These are phyloP conservation scores for Sindora glabra DNA, from an alignment of 306 rosid genomes.

Conservation along the genomic window DNA sequence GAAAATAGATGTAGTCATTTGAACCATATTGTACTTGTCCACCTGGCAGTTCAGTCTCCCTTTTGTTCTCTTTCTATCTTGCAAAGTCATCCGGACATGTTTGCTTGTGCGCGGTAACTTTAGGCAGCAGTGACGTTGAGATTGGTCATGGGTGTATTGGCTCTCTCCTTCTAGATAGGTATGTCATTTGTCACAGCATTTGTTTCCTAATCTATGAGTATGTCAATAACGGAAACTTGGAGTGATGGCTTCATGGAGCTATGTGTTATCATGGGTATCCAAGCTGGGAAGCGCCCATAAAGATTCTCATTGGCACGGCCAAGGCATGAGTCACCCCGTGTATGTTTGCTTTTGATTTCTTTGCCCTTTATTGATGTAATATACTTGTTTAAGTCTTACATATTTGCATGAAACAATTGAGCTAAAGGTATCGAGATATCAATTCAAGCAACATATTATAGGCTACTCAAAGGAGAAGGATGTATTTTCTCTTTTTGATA, in stretches of 20 bases:
- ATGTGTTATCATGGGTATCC: slow-evolving; percentile 93
- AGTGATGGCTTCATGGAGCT: slow-evolving; percentile 96
- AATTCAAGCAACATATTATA: slow-evolving; percentile 91
- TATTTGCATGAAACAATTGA: slow-evolving; percentile 93
- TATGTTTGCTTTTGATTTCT: slow-evolving; percentile 4
- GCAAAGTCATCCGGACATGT: neutral
- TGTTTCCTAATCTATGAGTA: slow-evolving; percentile 69
- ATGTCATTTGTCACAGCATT: slow-evolving; percentile 3
- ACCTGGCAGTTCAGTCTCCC: neutral
- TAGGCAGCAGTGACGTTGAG: slow-evolving; percentile 31
- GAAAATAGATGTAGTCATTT: neutral
- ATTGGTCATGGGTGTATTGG: slow-evolving; percentile 40
- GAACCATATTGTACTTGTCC: neutral
- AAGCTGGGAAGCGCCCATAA: slow-evolving; percentile 93
- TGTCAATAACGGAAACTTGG: slow-evolving; percentile 89
- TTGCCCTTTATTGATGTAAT: slow-evolving; percentile 15
- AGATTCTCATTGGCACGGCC: slow-evolving; percentile 88
- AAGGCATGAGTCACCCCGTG: slow-evolving; percentile 67
- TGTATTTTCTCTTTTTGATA: too few relatives aligned
- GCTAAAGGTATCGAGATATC: slow-evolving; percentile 87
- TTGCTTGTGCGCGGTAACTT: slow-evolving; percentile 13
- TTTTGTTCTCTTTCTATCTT: neutral
- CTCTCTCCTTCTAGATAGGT: slow-evolving; percentile 61
- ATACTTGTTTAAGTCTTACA: slow-evolving; percentile 57
- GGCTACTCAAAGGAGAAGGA: too few relatives aligned